Conservation (phyloP, 805 yeast genomes). For the Tetrapisispora fleetii region DNA sequence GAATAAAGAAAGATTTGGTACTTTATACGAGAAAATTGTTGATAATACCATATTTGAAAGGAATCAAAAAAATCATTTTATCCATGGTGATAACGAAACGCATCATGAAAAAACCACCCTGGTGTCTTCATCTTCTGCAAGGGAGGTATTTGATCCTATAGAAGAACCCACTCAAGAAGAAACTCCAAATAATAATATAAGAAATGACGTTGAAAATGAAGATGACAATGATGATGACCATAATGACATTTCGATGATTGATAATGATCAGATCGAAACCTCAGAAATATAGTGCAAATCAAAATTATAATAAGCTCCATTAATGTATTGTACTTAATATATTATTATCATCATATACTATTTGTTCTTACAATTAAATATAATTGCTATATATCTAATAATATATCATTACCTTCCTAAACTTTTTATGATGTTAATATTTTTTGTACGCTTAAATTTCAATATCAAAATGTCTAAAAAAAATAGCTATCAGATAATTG, state of each 20-base stretch:
- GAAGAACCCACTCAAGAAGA: conserved; percentile 3
- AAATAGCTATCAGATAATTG: too few relatives aligned
- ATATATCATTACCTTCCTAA: not conserved
- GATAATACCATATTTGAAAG: conserved; percentile 17
- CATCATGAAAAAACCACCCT: not conserved
- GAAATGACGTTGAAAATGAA: not conserved
- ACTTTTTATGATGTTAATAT: not conserved
- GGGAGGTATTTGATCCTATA: conserved; percentile 2
- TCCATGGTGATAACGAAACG: not conserved
- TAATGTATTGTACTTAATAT: not conserved
- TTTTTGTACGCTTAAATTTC: too few relatives aligned
- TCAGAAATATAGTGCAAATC: conserved; percentile 1
- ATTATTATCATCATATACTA: too few relatives aligned
- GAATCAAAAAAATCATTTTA: not conserved
- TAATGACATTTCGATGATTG: conserved; percentile 1
- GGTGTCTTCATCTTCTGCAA: not conserved
- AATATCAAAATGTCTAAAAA: too few relatives aligned
- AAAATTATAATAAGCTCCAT: not conserved
- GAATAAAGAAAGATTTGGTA: conserved; percentile 22
- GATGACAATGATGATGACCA: not conserved
- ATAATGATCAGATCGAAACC: conserved; percentile 5
- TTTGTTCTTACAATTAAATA: not conserved
- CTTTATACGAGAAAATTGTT: conserved; percentile 15
- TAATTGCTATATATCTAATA: not conserved
- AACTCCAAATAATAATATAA: not conserved